Evolutionary conservation across 164 flowering plant species (phyloP), one percentile per base, ranked within the genome.

Genomic region (Nymphaea colorata): DNA sequence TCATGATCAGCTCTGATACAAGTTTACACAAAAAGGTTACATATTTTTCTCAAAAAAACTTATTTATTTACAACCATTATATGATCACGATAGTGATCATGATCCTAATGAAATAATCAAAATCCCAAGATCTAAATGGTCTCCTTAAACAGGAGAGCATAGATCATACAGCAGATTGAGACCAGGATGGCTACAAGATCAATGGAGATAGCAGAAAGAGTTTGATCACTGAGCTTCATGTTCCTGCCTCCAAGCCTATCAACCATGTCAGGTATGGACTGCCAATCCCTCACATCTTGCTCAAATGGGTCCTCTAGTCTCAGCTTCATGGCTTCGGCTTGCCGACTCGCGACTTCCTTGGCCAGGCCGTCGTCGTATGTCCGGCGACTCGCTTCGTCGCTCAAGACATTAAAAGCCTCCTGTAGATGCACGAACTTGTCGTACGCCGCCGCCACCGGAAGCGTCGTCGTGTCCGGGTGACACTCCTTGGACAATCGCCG

Each of bases 381-480:
- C 42, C 76, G 73, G 0, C 98, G 84, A 8, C 69, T 84, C 72
- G 88, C 91, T 42, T 83, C 86, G 44, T 85, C 70, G 79, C 98
- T 88, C 62, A 92, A 67, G 4, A 79, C 79, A 44, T 90, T 78
- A 61, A 89, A 92, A 17, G 87, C 76, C 63, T 88, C 83, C 73
- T 82, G 78, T 4, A 92, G 81, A 67, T 76, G 87, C 90, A 88
- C 74, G 81, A 92, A 92, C 76, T 86, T 90, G 6, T 84, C 88
- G 0, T 96, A 92, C 3, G 95, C 96, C 3, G 80, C 72, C 70
- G 79, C 82, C 6, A 90, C 60, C 11, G 98, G 96, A 4, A 92
- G 89, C 1, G 86, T 75, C 0, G 98, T 92, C 44, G 98, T 84
- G 81, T 92, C 98, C 2, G 96, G 98, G 73, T 92, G 98, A 73